Conservation (phyloP, 257 asterid species). For the Nicotiana tabacum region DNA sequence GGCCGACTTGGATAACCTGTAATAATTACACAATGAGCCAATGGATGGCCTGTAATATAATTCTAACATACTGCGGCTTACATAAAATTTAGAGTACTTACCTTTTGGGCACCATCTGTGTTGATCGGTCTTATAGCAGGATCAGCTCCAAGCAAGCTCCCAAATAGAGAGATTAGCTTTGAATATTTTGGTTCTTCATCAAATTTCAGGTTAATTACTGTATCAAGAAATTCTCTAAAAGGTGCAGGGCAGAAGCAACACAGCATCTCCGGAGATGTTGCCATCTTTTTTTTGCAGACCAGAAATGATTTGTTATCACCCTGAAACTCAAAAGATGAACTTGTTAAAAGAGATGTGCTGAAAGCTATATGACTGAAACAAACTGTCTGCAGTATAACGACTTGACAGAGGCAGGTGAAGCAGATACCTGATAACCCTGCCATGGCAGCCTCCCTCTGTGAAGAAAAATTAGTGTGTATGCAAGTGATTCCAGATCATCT, state of each 20-base stretch:
- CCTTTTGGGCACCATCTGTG: slow-evolving; percentile 53
- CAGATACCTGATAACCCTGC: slow-evolving; percentile 48
- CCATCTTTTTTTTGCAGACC: slow-evolving; percentile 44
- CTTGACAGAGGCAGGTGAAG: not conserved
- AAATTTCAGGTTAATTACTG: slow-evolving; percentile 37
- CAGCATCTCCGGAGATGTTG: slow-evolving; percentile 41
- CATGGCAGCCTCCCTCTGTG: slow-evolving; percentile 47
- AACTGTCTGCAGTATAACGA: not conserved
- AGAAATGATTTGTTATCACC: slow-evolving; percentile 49
- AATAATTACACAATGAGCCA: not conserved
- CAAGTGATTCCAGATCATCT: slow-evolving; percentile 49
- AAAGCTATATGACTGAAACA: not conserved
- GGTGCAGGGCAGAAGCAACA: slow-evolving; percentile 44
- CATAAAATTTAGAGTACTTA: slow-evolving; percentile 3
- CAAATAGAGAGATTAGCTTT: slow-evolving; percentile 39
- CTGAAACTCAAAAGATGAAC: slow-evolving; percentile 13
- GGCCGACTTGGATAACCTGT: slow-evolving; percentile 36
- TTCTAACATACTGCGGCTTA: not conserved
- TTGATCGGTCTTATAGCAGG: slow-evolving; percentile 42
- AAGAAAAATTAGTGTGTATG: slow-evolving; percentile 43
- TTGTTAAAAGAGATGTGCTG: not conserved
- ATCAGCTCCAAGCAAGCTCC: slow-evolving; percentile 36
- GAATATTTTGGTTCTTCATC: slow-evolving; percentile 52
- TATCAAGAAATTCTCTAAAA: slow-evolving; percentile 36
- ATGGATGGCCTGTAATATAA: not conserved